Evolutionary conservation across 2,329 filamentous ascomycete species (phyloP), one percentile per base, ranked within the genome.

Genomic region (Camptophora hylomeconis): DNA sequence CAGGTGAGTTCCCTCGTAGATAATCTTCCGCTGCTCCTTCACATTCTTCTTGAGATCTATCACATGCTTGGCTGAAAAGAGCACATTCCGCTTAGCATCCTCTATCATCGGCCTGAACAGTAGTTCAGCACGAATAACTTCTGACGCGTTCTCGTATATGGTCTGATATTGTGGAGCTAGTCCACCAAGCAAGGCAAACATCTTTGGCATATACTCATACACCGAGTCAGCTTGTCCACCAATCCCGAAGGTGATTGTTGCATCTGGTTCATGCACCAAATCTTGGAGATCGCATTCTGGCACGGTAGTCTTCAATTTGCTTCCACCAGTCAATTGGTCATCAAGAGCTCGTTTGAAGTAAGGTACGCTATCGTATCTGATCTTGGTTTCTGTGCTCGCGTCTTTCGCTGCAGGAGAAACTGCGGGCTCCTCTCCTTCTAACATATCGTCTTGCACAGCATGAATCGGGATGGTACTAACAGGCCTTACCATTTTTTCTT

Each of bases 1-100:
- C 9, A 75, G 56, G 47, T 75, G 71, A 28, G 69, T 62, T 15
- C 63, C 60, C 39, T 72, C 61, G 8, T 69, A 60, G 7, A 60
- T 51, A 5, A 69, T 50, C n/a, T 49, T 42, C 15, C 37, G 35
- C 20, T 28, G 32, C 13, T 36, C 36, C 5, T 30, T 27, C 10
- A 22, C 24, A 5, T 31, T 30, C 17, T 42, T 37, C 11, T 36
- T 27, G 14, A 41, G 43, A 9, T 47, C 35, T 9, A 42, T 29
- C 3, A 26, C 32, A 20, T 39, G 30, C 8, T 48, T 50, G n/a
- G 51, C 52, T 22, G 57, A 32, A 28, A 63, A 56, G 3, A 58
- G 55, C 26, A 63, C 47, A 33, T 58, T 32, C 17, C 50, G 48
- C 25, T 51, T 41, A 11, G 54, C 50, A 30, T 56, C 53, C 26